Base-by-base conservation (phyloP, 495 filamentous ascomycete genomes). In the Trichoderma gamsii region DNA sequence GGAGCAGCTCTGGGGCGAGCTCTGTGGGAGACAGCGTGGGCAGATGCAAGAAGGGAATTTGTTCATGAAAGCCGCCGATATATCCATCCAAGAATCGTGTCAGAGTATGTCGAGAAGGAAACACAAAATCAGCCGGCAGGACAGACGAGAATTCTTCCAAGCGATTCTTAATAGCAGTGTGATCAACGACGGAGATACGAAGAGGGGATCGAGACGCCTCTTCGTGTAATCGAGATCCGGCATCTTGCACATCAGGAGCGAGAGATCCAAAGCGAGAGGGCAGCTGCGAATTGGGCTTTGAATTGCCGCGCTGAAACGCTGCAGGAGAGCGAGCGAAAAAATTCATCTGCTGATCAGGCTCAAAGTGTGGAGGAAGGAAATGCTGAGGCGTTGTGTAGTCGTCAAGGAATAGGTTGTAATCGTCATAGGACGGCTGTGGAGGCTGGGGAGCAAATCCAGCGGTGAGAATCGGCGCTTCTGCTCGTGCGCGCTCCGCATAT, bases 241-340 rank as follows among this genome's bases (percentile, higher is more conserved):
- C 71, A 41, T 87, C 86, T 38, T 83, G 79, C 5, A 84, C 79
- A 71, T 90, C 88, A 23, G 88, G 88, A 71, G 86, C 85, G 49
- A 90, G 74, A 7, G 88, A 91, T 1, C 88, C 87, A 56, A 90
- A 82, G 51, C 89, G 81, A 3, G 88, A 91, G 0, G 88, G 87
- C 69, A 90, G 89, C 63, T 87, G 85, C 12, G 87, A 89, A 23
- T 86, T 82, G 1, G 87, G 78, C 66, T 83, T 83, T 12, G 80
- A 81, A 7, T 77, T 70, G 4, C 77, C 79, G 18, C 78, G 74
- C 56, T 75, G 72, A 29, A 76, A 77, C 13, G 80, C 69, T 11
- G 82, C 80, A 27, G 73, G 69, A 29, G 76, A 73, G 8, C 79
- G 76, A 18, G 80, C 76, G 77, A 79, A 84, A 66, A 82, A 73